Conservation (phyloP, 2,329 filamentous ascomycete genomes). For the Fusarium sacchari region DNA sequence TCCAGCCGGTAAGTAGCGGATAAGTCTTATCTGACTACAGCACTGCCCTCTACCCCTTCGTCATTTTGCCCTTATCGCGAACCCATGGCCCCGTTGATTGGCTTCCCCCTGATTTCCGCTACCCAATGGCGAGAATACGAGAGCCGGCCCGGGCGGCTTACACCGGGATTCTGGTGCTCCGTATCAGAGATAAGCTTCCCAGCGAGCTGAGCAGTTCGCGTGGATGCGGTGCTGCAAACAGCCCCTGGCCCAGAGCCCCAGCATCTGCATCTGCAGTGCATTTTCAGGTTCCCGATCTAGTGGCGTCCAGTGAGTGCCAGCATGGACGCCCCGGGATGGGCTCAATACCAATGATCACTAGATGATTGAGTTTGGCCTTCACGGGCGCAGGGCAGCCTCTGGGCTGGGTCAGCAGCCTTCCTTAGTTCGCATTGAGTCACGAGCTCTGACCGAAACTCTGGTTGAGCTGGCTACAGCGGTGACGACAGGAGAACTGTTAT, state of each 20-base stretch:
- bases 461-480: constrained; percentile 18
- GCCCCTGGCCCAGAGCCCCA: constrained; percentile 5
- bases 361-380: constrained; percentile 21
- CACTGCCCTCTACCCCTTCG: constrained; percentile 27
- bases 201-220: constrained; percentile 17
- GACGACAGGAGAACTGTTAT: constrained; percentile 25
- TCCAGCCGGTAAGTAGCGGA: constrained; percentile 34
- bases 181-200: constrained; percentile 32
- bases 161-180: constrained; percentile 29
- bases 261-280: constrained; percentile 13
- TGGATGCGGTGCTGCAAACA: constrained; percentile 13
- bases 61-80: constrained; percentile 36
- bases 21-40: constrained; percentile 33
- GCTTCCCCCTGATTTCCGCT: constrained; percentile 32
- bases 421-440: constrained; percentile 15
- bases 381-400: constrained; percentile 32
- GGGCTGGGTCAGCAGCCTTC: constrained; percentile 22
- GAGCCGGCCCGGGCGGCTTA: constrained; percentile 45
- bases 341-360: constrained; percentile 13
- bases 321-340: constrained; percentile 24
- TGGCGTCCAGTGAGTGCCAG: constrained; percentile 26
- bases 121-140: constrained; percentile 39
- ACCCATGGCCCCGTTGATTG: constrained; percentile 23
- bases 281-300: constrained; percentile 40
- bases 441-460: constrained; percentile 26